Evolutionary conservation across 2,329 filamentous ascomycete genomes (phyloP), one percentile per base, ranked within the genome.

Genomic region (Xylariales sp.): DNA sequence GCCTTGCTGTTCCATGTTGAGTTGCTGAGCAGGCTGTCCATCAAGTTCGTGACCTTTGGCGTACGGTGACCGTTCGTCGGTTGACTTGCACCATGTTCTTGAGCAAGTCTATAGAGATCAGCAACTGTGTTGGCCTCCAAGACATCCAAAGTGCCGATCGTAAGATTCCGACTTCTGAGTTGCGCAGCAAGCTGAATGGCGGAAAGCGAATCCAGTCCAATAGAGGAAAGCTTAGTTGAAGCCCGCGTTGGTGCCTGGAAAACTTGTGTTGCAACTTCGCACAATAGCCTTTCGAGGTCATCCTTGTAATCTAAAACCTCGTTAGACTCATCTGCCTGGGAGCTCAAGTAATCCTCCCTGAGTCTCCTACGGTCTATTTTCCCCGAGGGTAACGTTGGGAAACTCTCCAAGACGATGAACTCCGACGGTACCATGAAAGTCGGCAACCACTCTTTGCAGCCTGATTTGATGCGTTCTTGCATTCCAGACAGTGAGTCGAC

Each of bases 401-500:
- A 82, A 7, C 73, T 67, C 1, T 70, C 50, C 47, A 85, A 64
- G 1, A 85, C 54, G 1, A 88, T 60, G 18, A 94, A 66, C 46
- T 94, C 84, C 4, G 76, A 74, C 0, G 90, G 90, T 1, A 94
- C 65, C 90, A 95, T 95, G 56, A 83, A 93, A 4, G 72, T 70
- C 0, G 89, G 88, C 2, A 96, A 70, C 87, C 88, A 95, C 38
- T 73, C 70, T 38, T 71, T 73, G 61, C 88, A 95, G 4, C 70
- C 74, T 12, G 70, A 56, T 22, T 76, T 54, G 9, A 95, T 66
- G 20, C 60, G 58, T 24, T 58, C 60, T 14, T 63, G 65, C 44
- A 68, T 52, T 5, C 58, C 54, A 5, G 53, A 48, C 1, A 43
- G 6, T 49, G 61, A 52, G 25, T 78, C 73, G 1, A 76, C 65